Evolutionary conservation across 139 green algal genomes (phyloP).

Genomic region (Tetradesmus obliquus): DNA sequence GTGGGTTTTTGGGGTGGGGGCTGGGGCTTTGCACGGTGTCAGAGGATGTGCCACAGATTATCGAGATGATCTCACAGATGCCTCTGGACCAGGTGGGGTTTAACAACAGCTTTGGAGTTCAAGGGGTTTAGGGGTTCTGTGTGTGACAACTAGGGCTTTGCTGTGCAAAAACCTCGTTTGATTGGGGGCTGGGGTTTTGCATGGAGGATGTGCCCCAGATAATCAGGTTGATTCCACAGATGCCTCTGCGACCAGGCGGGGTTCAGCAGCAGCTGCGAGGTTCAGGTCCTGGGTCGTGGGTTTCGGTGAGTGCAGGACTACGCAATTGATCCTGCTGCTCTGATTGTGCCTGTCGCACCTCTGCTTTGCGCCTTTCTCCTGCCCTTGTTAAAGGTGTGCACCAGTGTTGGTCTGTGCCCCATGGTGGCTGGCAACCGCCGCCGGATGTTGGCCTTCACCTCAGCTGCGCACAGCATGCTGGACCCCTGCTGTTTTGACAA

Average conservation of each 20-base stretch:
- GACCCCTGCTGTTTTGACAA: not conserved
- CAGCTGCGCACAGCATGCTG: not conserved
- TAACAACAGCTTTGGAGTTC: slow-evolving; percentile 3
- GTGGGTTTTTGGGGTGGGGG: not conserved
- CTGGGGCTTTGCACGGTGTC: slow-evolving; percentile 50
- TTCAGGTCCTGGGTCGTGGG: not conserved
- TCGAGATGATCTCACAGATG: slow-evolving; percentile 73
- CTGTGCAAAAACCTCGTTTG: slow-evolving; percentile 77
- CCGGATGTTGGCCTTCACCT: not conserved
- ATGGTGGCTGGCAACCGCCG: slow-evolving; percentile 15
- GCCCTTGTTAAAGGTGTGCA: slow-evolving; percentile 63
- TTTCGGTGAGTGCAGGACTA: too few species aligned
- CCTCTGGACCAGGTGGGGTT: slow-evolving; percentile 67
- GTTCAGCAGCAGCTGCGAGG: not conserved
- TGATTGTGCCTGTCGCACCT: too few species aligned
- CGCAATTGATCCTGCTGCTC: too few species aligned
- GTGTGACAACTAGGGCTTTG: not conserved
- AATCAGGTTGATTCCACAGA: slow-evolving; percentile 70
- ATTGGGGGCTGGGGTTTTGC: slow-evolving; percentile 39
- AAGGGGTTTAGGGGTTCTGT: slow-evolving; percentile 44
- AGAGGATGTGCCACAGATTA: slow-evolving; percentile 82
- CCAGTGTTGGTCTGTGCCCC: slow-evolving; percentile 71
- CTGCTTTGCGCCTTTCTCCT: too few species aligned
- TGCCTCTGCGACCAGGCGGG: slow-evolving; percentile 71
- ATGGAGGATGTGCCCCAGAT: slow-evolving; percentile 81